Conservation (phyloP, 352 stramenopile genomes). For the Pythium volutum region DNA sequence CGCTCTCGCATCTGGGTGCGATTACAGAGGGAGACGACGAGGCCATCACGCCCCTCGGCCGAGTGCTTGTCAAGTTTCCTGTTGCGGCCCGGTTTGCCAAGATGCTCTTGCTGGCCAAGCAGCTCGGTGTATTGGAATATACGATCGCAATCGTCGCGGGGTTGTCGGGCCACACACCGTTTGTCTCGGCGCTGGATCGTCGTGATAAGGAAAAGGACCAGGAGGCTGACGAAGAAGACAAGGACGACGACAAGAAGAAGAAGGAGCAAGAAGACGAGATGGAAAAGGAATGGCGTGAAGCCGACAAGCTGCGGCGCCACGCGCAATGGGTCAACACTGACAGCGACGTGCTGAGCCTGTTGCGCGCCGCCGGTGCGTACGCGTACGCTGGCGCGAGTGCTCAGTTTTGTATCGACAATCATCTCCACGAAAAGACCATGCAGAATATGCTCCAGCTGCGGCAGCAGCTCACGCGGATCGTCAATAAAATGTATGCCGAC, state of each 20-base stretch:
- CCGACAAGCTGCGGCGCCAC: slow-evolving; percentile 66
- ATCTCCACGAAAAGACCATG: slow-evolving; percentile 86
- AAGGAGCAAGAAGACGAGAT: slow-evolving; percentile 2
- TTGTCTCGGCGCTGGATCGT: slow-evolving; percentile 60
- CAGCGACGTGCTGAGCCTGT: slow-evolving; percentile 75
- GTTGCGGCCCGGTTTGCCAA: slow-evolving; percentile 87
- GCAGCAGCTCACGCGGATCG: slow-evolving; percentile 78
- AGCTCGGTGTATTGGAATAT: slow-evolving; percentile 71
- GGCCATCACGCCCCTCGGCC: slow-evolving; percentile 78
- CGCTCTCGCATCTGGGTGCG: slow-evolving; percentile 80
- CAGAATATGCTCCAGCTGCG: slow-evolving; percentile 86
- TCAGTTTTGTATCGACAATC: slow-evolving; percentile 70
- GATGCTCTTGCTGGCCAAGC: slow-evolving; percentile 85
- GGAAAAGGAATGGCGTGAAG: slow-evolving; percentile 64
- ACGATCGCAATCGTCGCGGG: slow-evolving; percentile 78
- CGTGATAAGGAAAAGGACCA: slow-evolving; percentile 38
- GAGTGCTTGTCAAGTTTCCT: slow-evolving; percentile 82
- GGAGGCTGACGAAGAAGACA: not conserved
- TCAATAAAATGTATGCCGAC: slow-evolving; percentile 62
- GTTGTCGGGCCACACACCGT: slow-evolving; percentile 71
- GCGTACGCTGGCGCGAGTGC: slow-evolving; percentile 60
- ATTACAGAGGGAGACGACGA: slow-evolving; percentile 57
- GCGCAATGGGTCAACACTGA: slow-evolving; percentile 78
- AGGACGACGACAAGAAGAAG: not conserved
- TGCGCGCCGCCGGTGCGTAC: slow-evolving; percentile 76